Evolutionary conservation across 164 flowering plant species (phyloP).

Genomic region (Aristolochia contorta): DNA sequence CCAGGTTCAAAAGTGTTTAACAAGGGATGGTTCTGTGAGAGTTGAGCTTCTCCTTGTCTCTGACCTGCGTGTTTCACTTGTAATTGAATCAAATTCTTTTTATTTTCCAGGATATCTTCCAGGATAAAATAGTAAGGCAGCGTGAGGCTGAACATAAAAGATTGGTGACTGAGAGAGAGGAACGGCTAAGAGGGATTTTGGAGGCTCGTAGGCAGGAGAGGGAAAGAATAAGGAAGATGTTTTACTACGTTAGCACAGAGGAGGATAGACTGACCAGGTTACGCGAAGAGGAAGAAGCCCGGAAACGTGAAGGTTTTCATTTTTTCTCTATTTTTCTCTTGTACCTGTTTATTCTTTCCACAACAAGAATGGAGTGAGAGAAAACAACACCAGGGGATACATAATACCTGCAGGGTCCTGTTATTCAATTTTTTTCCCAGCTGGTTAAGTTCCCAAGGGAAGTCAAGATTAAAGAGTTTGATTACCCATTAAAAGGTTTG

Average conservation of each 20-base stretch:
- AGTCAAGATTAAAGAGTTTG: too few species aligned
- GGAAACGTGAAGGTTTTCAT: conserved; percentile 55
- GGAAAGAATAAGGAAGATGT: conserved; percentile 51
- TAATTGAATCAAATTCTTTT: not conserved
- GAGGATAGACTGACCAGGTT: conserved; percentile 56
- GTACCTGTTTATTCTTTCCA: too few species aligned
- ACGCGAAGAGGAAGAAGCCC: conserved; percentile 78
- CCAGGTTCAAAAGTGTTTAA: too few species aligned
- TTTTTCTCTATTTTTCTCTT: too few species aligned
- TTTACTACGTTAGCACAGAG: conserved; percentile 47
- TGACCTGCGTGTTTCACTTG: too few species aligned
- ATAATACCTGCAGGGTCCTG: too few species aligned
- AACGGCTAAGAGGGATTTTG: conserved; percentile 34
- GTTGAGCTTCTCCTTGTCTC: too few species aligned
- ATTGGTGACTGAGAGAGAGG: conserved; percentile 55
- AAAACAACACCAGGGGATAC: too few species aligned
- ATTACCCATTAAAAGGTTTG: not conserved
- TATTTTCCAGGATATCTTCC: conserved; percentile 43
- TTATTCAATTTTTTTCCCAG: too few species aligned
- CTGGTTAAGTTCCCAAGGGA: not conserved
- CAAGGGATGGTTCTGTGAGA: too few species aligned
- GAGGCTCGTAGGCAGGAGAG: conserved; percentile 43
- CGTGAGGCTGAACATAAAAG: conserved; percentile 53
- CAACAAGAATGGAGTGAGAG: too few species aligned
- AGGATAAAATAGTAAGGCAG: conserved; percentile 40